phyloP scores from a whole-genome alignment of 2,329 filamentous ascomycete species.

The Xylariomycetidae sp. region DNA sequence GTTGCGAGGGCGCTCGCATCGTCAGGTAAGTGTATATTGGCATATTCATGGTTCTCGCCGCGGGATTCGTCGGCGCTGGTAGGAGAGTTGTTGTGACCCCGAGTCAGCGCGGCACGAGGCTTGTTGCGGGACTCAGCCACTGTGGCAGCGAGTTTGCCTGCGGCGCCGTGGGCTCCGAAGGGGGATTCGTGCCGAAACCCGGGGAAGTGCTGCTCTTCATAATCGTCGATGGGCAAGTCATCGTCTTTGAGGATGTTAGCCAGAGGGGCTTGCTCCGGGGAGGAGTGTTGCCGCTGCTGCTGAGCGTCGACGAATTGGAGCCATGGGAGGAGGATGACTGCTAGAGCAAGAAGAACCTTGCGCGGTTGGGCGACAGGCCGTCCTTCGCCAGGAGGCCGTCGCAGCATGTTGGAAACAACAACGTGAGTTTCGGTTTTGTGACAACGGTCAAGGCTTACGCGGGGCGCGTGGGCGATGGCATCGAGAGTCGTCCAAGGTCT shows the following conservation, averaged over 20 bases:
- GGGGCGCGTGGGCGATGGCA: no score
- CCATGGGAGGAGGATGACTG: conserved; percentile 43
- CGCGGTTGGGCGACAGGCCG: conserved; percentile 36
- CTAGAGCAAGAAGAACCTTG: conserved; percentile 38
- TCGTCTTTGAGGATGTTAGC: conserved; percentile 19
- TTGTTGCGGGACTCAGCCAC: conserved; percentile 12
- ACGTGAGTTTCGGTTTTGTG: no score
- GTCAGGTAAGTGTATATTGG: conserved; percentile 33
- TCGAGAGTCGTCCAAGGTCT: no score
- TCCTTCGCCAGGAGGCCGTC: conserved; percentile 50
- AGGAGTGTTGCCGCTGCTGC: conserved; percentile 44
- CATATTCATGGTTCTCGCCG: conserved; percentile 11
- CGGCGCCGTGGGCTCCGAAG: conserved; percentile 14
- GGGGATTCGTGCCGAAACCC: conserved; percentile 15
- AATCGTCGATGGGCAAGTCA: conserved; percentile 13
- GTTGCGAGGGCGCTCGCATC: conserved; percentile 96
- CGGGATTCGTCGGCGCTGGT: conserved; percentile 11
- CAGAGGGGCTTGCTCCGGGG: conserved; percentile 18
- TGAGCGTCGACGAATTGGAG: conserved; percentile 46
- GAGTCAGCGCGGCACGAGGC: conserved; percentile 7
- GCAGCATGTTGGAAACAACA: conserved; percentile 42
- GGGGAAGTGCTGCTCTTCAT: conserved; percentile 13
- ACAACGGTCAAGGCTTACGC: no score
- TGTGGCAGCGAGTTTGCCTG: conserved; percentile 20
- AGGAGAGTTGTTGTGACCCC: conserved; percentile 16